A percentile compares a stretch with the other conserved stretches of the same genome.
Evolutionary conservation across 352 stramenopile genomes (phyloP).

Genomic region (Blastocystis sp.): DNA sequence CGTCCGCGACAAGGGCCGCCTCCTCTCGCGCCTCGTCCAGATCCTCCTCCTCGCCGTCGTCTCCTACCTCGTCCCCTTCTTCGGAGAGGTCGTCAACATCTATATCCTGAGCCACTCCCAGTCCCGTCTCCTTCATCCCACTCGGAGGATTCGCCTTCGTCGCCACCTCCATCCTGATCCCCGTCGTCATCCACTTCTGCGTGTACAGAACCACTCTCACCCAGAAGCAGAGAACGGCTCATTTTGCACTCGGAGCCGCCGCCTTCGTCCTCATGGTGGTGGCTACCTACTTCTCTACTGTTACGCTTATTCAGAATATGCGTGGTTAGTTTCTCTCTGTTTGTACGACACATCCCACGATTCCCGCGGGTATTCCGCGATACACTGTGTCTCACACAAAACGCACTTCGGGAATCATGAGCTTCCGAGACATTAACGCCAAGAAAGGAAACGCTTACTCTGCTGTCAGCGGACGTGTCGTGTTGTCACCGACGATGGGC

Average conservation of each 20-base stretch:
- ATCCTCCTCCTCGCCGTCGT: background rate
- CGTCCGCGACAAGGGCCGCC: background rate
- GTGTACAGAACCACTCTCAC: constrained; percentile 2
- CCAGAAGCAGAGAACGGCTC: background rate
- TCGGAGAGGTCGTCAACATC: constrained; percentile 22
- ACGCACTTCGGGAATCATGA: too few species aligned
- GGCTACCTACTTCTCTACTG: constrained; percentile 16
- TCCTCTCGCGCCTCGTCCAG: background rate
- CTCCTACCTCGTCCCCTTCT: constrained; percentile 22
- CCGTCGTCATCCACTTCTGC: constrained; percentile 26
- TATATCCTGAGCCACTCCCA: background rate
- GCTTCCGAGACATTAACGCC: constrained; percentile 29
- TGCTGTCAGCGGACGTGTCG: background rate
- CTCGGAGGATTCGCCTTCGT: constrained; percentile 45
- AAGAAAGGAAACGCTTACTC: background rate
- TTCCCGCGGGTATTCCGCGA: too few species aligned
- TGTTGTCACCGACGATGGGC: background rate
- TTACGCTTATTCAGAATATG: background rate
- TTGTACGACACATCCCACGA: background rate
- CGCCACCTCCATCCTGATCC: constrained; percentile 32
- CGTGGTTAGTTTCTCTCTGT: background rate
- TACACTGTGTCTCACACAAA: too few species aligned
- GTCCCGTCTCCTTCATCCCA: constrained; percentile 6
- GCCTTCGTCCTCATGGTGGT: constrained; percentile 40
- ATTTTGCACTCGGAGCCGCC: background rate